Conservation (phyloP, 202 grass and related monocot species). For the Carex sylvatica region DNA sequence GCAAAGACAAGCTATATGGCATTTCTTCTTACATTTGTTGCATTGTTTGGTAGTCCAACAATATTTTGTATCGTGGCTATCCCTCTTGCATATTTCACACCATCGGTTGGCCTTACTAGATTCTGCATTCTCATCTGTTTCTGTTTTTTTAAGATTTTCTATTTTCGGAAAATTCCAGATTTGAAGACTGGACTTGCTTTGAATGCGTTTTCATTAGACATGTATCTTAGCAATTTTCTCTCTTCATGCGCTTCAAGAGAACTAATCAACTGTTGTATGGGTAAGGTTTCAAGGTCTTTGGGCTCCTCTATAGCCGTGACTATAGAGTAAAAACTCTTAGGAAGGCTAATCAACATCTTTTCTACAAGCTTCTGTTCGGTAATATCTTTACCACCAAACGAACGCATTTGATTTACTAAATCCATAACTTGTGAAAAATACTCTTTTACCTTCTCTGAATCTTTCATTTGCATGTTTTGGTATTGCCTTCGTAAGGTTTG, state of each 20-base stretch:
- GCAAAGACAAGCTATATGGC: neutral
- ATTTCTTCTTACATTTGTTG: neutral
- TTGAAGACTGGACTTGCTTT: neutral
- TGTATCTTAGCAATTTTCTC: neutral
- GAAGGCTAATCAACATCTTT: neutral
- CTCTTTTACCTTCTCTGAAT: neutral
- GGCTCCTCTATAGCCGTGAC: neutral
- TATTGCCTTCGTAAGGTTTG: neutral
- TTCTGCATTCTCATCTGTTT: neutral
- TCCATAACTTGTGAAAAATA: neutral
- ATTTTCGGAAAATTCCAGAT: neutral
- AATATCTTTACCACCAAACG: neutral
- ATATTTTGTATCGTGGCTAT: neutral
- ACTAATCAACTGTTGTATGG: neutral
- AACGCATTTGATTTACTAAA: neutral
- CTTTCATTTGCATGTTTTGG: neutral
- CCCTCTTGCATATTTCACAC: neutral
- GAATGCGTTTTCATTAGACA: neutral
- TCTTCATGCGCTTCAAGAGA: slow-evolving; percentile 3
- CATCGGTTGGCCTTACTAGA: neutral
- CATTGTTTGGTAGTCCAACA: neutral
- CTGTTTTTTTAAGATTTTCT: too few relatives aligned
- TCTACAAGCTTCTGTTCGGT: neutral
- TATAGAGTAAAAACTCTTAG: neutral
- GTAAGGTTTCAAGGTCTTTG: neutral